These are phyloP conservation scores for Lipomyces sp. DNA, from an alignment of 805 yeast species.

Conservation along the genomic window DNA sequence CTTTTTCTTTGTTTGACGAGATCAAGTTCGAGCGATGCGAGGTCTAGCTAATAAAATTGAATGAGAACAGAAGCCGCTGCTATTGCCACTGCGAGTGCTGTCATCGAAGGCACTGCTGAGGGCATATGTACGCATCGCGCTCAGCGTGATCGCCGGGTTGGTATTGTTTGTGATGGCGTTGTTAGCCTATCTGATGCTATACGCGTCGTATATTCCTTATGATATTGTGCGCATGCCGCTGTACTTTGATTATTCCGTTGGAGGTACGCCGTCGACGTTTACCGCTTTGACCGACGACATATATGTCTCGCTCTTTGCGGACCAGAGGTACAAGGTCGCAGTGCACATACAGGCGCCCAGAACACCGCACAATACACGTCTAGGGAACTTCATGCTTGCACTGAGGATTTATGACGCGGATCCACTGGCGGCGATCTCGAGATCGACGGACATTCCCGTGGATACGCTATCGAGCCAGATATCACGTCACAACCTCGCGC, in stretches of 20 bases:
- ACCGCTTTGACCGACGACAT: conserved; percentile 2
- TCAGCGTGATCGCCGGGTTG: conserved; percentile 5
- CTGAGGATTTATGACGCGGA: conserved; percentile 27
- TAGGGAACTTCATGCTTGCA: conserved; percentile 38
- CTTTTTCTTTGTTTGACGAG: too few species aligned
- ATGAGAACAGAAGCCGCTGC: conserved; percentile 2
- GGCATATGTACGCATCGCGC: conserved; percentile 16
- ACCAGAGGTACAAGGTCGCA: conserved; percentile 32
- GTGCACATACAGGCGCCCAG: conserved; percentile 37
- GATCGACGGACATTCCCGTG: conserved; percentile 22
- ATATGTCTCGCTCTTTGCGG: conserved; percentile 6
- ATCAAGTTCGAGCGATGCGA: too few species aligned
- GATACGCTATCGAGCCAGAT: conserved; percentile 6
- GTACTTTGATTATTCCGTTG: conserved; percentile 18
- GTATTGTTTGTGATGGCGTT: conserved; percentile 11
- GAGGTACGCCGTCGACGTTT: conserved; percentile 5
- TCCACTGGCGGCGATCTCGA: conserved; percentile 14
- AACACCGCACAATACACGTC: conserved; percentile 31
- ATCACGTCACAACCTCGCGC: conserved; percentile 11
- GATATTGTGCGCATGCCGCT: conserved; percentile 20
- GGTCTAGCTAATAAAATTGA: too few species aligned
- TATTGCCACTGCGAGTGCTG: conserved; percentile 5
- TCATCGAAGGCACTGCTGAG: conserved; percentile 16
- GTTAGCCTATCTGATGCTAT: conserved; percentile 17
- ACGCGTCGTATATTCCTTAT: conserved; percentile 20